Evolutionary conservation across 2,329 filamentous ascomycete genomes (phyloP).

Genomic region (Zalaria sp.): DNA sequence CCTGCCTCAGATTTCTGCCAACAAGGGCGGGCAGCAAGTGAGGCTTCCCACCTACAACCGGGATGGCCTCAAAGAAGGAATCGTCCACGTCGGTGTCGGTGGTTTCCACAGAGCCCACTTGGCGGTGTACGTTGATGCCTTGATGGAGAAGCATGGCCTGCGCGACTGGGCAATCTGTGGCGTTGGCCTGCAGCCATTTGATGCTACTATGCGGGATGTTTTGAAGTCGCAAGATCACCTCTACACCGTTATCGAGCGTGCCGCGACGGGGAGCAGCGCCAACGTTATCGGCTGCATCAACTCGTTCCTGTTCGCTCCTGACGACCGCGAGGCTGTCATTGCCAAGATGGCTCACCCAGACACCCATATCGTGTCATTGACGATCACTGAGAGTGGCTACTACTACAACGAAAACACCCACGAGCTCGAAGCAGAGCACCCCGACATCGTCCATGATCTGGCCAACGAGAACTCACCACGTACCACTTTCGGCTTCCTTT

Average conservation of each 20-base stretch:
- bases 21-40: conserved; percentile 10
- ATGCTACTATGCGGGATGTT: conserved; percentile 37
- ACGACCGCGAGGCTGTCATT: conserved; percentile 37
- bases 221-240: conserved; percentile 34
- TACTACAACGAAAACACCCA: conserved; percentile 46
- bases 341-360: conserved; percentile 41
- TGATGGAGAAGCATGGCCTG: conserved; percentile 32
- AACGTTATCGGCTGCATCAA: conserved; percentile 39
- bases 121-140: conserved; percentile 36
- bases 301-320: conserved; percentile 38
- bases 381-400: conserved; percentile 43
- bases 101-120: conserved; percentile 42
- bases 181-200: conserved; percentile 37
- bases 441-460: conserved; percentile 37
- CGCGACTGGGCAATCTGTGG: conserved; percentile 38
- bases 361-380: conserved; percentile 40
- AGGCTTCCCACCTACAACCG: conserved; percentile 32
- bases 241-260: conserved; percentile 42
- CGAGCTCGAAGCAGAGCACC: conserved; percentile 33
- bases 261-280: conserved; percentile 34
- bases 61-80: conserved; percentile 35
- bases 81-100: conserved; percentile 40
- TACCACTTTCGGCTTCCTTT: conserved; percentile 40
- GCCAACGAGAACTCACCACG: conserved; percentile 28
- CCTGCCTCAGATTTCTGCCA: conserved; percentile 21